Percentiles rank a stretch among this genome's conserved stretches.
Conservation (phyloP, 176 grass and related monocot genomes). For the Bolboschoenus planiculmis region DNA sequence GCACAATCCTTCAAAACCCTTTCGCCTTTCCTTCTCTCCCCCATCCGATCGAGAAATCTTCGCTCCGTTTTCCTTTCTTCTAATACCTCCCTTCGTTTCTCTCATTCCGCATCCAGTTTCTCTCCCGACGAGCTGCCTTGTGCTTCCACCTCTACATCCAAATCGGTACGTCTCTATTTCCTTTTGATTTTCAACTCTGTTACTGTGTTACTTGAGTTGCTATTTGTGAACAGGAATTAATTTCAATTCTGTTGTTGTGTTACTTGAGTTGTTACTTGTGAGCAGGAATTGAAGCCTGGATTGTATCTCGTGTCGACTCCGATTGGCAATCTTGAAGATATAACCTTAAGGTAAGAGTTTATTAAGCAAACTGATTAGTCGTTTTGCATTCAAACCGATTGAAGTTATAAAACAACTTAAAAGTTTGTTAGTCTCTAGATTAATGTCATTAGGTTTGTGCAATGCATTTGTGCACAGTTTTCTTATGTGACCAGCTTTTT, state of each 20-base stretch:
- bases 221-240: conserved; percentile 28
- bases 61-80: background rate
- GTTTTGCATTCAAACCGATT: background rate
- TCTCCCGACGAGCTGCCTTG: background rate
- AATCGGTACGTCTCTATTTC: background rate
- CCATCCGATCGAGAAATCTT: conserved; percentile 9
- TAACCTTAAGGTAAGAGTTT: conserved; percentile 69
- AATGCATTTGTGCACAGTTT: background rate
- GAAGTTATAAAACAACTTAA: background rate
- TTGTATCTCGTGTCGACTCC: conserved; percentile 95
- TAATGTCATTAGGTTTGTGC: background rate
- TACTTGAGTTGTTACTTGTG: background rate
- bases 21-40: conserved; percentile 10
- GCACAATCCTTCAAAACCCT: conserved; percentile 16
- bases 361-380: background rate
- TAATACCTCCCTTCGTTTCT: background rate
- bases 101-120: background rate
- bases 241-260: background rate
- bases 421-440: background rate
- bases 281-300: conserved; percentile 63
- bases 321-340: conserved; percentile 98
- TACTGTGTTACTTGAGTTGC: background rate
- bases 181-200: background rate
- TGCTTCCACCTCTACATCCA: conserved; percentile 17
- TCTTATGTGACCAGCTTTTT: background rate